Percentiles rank a stretch among this genome's conserved stretches.
These are phyloP conservation scores for Auricularia auricula-judae DNA, from an alignment of 768 basidiomycete genomes.

Conservation along the genomic window DNA sequence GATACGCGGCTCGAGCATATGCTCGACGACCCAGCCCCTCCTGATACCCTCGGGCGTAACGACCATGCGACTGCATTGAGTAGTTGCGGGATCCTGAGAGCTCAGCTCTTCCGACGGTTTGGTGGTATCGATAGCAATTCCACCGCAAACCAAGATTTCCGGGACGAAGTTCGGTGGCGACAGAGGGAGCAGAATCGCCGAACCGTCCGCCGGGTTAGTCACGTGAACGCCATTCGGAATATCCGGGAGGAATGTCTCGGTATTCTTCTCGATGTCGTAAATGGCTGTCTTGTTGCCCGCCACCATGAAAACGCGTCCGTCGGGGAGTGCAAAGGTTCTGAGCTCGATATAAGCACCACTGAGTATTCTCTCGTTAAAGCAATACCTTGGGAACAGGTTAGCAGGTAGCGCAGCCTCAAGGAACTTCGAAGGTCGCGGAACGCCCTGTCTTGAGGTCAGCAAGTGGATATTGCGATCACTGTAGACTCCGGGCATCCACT, in stretches of 20 bases:
- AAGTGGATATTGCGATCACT: not conserved
- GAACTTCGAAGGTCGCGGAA: not conserved
- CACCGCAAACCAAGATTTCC: constrained; percentile 22
- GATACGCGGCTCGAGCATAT: constrained; percentile 18
- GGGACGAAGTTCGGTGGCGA: constrained; percentile 18
- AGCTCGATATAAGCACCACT: no score
- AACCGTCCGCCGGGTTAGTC: constrained; percentile 20
- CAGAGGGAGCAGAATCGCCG: constrained; percentile 21
- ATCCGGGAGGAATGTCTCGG: constrained; percentile 24
- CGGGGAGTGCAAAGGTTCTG: constrained; percentile 25
- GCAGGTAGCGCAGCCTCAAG: not conserved
- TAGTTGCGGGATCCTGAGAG: constrained; percentile 19
- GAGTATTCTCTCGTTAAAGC: no score
- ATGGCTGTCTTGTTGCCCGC: constrained; percentile 49
- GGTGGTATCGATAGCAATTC: constrained; percentile 12
- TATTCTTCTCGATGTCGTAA: constrained; percentile 24
- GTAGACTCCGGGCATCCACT: not conserved
- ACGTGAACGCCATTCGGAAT: constrained; percentile 27
- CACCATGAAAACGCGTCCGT: constrained; percentile 50
- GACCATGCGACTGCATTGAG: constrained; percentile 24
- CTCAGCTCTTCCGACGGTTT: constrained; percentile 11
- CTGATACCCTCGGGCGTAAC: constrained; percentile 18
- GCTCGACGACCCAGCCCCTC: constrained; percentile 22
- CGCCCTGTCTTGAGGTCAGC: not conserved
- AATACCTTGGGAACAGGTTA: not conserved